phyloP scores from a whole-genome alignment of 78 protist species.

The slime mould (Dictyostelium discoideum) region dicty_2.7 NC_007091.3:1622501-1623000 shows the following conservation, averaged over 20 bases:
- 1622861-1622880: neutral
- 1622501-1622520: too few species aligned
- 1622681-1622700: conserved; percentile 56
- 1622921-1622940: neutral
- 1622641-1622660: conserved; percentile 10
- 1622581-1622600: neutral
- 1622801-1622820: conserved; percentile 11
- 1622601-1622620: neutral
- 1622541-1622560: too few species aligned
- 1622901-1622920: neutral
- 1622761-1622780: conserved; percentile 33
- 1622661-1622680: neutral
- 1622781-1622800: conserved; percentile 30
- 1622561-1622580: neutral
- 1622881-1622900: too few species aligned
- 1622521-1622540: too few species aligned
- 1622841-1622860: neutral
- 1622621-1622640: neutral
- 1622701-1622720: neutral
- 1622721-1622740: conserved; percentile 11
- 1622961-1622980: neutral
- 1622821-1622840: neutral
- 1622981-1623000: neutral
- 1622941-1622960: too few species aligned
- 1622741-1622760: conserved; percentile 10